Evolutionary conservation across 2,329 filamentous ascomycete genomes (phyloP), one percentile per base, ranked within the genome.

Genomic region (Tricladium varicosporioides): DNA sequence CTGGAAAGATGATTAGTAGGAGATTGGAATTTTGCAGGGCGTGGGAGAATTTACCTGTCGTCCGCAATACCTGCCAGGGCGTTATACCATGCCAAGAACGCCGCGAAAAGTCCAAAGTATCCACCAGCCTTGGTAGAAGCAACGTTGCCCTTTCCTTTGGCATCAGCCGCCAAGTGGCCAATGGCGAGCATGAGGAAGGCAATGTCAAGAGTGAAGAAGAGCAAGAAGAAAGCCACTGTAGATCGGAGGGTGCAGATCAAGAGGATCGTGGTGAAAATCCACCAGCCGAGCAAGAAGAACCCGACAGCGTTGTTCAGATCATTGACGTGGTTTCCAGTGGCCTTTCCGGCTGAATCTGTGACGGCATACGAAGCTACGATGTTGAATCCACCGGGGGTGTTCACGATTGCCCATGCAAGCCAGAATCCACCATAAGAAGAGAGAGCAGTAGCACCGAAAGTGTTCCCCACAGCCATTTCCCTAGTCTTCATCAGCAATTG

Each of bases 21-120:
- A 48, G 43, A 57, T 27, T 40, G 19, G 2, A 45, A 22, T 44
- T 14, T 53, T 16, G 9, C 47, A 51, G 45, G 40, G 14, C 40
- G 45, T 49, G 7, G 32, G 18, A 18, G 16, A 43, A 75, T 80
- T 66, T 71, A 86, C 83, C 80, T 83, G 71, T 76, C 79, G 67
- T 94, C 90, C 60, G 88, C 87, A 57, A 94, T 83, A 83, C 90
- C 90, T 52, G 89, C 89, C 59, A 93, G 79, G 40, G 91, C 90
- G 68, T 91, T 92, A 75, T 93, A 95, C 91, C 91, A 95, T 3
- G 91, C 90, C 55, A 90, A 70, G 70, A 95, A 94, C 0, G 90
- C 88, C 1, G 90, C 85, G 5, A 94, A 67, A 60, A 94, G 80
- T n/a, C 91, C 91, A 69, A 94, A 93, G 60, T 85, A 79, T 53